Evolutionary conservation across 495 filamentous ascomycete genomes (phyloP).

Genomic region (Neurospora cerealis): DNA sequence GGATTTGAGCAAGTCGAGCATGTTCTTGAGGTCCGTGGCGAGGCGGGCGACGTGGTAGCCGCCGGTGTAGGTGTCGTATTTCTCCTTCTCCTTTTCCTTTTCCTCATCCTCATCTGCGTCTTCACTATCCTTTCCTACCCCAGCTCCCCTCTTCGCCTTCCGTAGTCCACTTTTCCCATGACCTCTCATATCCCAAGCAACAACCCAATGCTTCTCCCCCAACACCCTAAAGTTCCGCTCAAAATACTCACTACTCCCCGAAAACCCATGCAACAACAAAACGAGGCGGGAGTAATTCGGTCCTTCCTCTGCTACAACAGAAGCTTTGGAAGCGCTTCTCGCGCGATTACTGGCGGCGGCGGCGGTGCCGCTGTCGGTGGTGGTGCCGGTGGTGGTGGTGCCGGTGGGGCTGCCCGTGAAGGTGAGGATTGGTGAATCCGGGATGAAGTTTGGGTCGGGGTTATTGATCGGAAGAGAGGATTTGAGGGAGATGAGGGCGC

Average conservation of each 20-base stretch:
- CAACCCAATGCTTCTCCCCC: conserved; percentile 18
- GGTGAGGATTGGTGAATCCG: background rate
- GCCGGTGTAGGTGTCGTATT: conserved; percentile 7
- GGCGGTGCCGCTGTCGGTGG: background rate
- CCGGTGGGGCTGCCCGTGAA: background rate
- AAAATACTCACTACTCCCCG: conserved; percentile 34
- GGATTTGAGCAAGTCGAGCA: conserved; percentile 16
- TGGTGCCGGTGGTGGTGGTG: background rate
- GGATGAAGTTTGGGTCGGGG: background rate
- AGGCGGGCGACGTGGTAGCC: conserved; percentile 38
- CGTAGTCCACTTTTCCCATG: conserved; percentile 26
- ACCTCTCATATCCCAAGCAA: conserved; percentile 35
- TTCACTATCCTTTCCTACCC: background rate
- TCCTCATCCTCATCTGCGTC: background rate
- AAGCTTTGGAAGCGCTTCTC: background rate
- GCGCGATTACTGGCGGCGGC: background rate
- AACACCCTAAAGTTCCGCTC: conserved; percentile 25
- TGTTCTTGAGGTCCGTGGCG: conserved; percentile 24
- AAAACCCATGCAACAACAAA: conserved; percentile 37
- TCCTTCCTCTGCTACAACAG: background rate
- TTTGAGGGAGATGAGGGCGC: conserved; percentile 20
- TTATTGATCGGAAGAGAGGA: conserved; percentile 15
- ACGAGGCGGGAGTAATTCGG: conserved; percentile 10
- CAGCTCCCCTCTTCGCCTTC: background rate
- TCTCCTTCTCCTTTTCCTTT: background rate